phyloP scores from a whole-genome alignment of 345 rosid species.

The Populus ilicifolia region DNA sequence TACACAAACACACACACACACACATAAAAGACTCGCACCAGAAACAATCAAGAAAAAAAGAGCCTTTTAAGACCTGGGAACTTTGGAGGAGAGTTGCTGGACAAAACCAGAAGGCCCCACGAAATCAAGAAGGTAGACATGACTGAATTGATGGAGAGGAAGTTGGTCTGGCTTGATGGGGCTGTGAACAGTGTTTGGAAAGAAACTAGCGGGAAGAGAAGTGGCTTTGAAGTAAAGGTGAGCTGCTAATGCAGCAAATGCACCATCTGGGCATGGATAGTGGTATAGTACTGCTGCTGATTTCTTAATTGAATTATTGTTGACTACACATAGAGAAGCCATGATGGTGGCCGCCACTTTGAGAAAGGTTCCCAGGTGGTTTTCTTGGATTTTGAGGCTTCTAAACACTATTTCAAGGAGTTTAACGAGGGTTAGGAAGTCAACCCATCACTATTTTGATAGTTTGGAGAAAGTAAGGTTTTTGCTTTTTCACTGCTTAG shows the following conservation, averaged over 20 bases:
- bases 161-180: constrained; percentile 51
- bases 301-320: constrained; percentile 3
- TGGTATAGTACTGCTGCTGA: constrained; percentile 59
- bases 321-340: neutral
- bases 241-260: constrained; percentile 70
- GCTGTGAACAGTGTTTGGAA: constrained; percentile 65
- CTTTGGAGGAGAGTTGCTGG: constrained; percentile 43
- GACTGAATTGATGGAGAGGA: constrained; percentile 51
- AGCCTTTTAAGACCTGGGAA: constrained; percentile 25
- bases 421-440: no score
- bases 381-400: no score
- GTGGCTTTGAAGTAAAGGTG: constrained; percentile 62
- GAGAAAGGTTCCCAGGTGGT: no score
- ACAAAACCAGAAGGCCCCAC: constrained; percentile 63
- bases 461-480: no score
- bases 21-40: neutral
- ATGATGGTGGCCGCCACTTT: neutral
- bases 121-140: constrained; percentile 71
- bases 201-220: constrained; percentile 45
- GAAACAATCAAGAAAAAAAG: neutral
- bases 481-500: no score
- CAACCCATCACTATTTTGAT: no score
- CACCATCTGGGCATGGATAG: constrained; percentile 80
- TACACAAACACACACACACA: neutral
- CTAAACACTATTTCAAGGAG: no score